Evolutionary conservation across 331 rosid species (phyloP).

Genomic region (Telfairia occidentalis): DNA sequence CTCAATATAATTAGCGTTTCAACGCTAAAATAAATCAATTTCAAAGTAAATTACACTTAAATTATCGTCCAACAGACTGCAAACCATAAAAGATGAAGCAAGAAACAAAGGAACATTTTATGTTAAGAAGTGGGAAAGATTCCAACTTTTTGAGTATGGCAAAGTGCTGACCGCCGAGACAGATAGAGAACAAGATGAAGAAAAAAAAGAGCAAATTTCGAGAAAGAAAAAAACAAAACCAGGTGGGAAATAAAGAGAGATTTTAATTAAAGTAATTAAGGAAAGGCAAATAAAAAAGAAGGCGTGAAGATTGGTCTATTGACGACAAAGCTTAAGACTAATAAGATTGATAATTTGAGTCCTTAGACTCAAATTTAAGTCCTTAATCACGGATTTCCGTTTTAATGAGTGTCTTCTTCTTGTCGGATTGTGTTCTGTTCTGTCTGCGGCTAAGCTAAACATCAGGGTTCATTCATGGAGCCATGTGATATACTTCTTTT

Average conservation of each 20-base stretch:
- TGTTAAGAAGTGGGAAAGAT: not conserved
- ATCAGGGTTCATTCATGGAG: slow-evolving; percentile 11
- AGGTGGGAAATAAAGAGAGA: slow-evolving; percentile 1
- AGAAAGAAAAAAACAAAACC: not conserved
- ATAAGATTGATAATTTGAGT: not conserved
- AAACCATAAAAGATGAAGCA: not conserved
- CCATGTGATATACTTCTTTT: slow-evolving; percentile 15
- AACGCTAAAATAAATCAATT: no score
- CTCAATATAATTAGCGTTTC: no score
- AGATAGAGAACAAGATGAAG: not conserved
- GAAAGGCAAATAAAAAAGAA: not conserved
- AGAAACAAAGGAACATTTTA: slow-evolving; percentile 1
- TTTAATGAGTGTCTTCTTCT: slow-evolving; percentile 22
- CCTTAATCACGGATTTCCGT: slow-evolving; percentile 6
- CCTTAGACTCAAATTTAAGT: not conserved
- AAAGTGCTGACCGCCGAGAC: not conserved
- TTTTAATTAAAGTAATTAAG: not conserved
- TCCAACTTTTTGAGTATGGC: not conserved
- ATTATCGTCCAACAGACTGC: not conserved
- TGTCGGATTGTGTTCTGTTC: slow-evolving; percentile 18
- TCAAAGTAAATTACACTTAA: not conserved
- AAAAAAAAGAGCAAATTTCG: not conserved
- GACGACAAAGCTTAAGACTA: not conserved
- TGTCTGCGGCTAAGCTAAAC: not conserved
- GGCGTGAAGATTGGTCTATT: not conserved